Evolutionary conservation across 2,329 filamentous ascomycete genomes (phyloP), one percentile per base, ranked within the genome.

Genomic region (Orbilia javanica): DNA sequence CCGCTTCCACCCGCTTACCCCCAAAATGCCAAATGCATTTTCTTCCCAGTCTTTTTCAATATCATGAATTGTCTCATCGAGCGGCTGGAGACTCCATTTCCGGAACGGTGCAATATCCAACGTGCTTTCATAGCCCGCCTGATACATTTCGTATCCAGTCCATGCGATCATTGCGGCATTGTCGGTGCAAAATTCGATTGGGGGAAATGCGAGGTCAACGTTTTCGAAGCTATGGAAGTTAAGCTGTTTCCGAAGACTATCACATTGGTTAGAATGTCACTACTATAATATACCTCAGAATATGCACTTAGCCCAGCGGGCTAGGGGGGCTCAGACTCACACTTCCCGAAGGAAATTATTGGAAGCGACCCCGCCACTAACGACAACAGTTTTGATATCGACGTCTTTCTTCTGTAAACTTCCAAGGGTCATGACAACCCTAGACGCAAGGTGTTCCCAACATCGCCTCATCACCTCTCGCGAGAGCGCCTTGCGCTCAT

Each of bases 161-260:
- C 96, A 98, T 0, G 92, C 95, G 83, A 98, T 94, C 96, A 99
- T 99, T 57, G 94, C 93, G 11, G 96, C 96, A 84, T 99, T 98
- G 82, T 99, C 96, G 0, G 93, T 97, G 83, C 96, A 98, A 66
- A 95, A 87, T 48, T 87, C 86, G 8, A 89, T 84, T 1, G 94
- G 94, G n/a, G 96, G 95, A 69, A 91, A 92, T 31, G 91, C 84
- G 6, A 97, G 84, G 10, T 87, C 81, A 29, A 96, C 83, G 79
- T 89, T 81, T 0, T 83, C 82, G 82, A 89, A 91, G 0, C 92
- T 92, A 25, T 72, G 27, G 18, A 72, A 72, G 31, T 78, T 46
- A 8, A 78, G 50, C 91, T 88, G n/a, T 86, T 88, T 79, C 91
- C 88, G 48, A 97, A 78, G 67, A 2, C 74, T 78, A 34, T 52